Evolutionary conservation across 1,139 yeast species (phyloP), one percentile per base, ranked within the genome.

Genomic region (Sugiyamaella pinicola): DNA sequence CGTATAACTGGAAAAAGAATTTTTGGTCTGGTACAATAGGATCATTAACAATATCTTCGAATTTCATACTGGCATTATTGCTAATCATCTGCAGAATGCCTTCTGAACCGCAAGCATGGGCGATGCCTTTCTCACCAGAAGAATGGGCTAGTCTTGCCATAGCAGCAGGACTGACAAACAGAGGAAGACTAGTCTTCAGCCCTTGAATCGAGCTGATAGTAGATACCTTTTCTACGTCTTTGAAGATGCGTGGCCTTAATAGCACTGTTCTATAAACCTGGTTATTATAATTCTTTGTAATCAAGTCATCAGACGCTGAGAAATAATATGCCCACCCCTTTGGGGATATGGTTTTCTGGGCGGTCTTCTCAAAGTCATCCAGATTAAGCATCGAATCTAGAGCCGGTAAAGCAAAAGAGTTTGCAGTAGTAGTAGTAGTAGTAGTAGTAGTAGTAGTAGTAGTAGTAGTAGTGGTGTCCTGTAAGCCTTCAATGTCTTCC

Each of bases 291-390:
- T 97, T 78, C 67, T 88, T 69, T 1, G 96, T 80, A 59, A 91
- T 82, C 72, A 91, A 97, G 69, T 91, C 98, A 68, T 91, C 97
- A 41, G 95, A 80, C 8, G 95, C 98, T 34, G 93, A 84, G 2
- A 95, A 85, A 68, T 89, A 91, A 71, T 91, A 91, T 9, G 91
- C 93, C 93, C 96, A 87, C 0, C 95, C 96, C 15, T 83, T 79
- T 58, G 82, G 82, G 40, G 87, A 80, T 77, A 91, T 71, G 44
- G 85, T 82, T 60, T 83, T 81, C 52, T 89, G 78, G 1, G 98
- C 97, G 44, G 91, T 83, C 61, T 80, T 79, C 69, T 91, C 98
- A 65, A 91, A 90, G 67, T 88, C 96, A 58, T 81, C 80, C 58
- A 86, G 65, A 64, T 87, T 88, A 69, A 82, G 83, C 60, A 87